These are phyloP conservation scores for Ananas comosus DNA, from an alignment of 176 grass and related monocot genomes.

Conservation along the genomic window DNA sequence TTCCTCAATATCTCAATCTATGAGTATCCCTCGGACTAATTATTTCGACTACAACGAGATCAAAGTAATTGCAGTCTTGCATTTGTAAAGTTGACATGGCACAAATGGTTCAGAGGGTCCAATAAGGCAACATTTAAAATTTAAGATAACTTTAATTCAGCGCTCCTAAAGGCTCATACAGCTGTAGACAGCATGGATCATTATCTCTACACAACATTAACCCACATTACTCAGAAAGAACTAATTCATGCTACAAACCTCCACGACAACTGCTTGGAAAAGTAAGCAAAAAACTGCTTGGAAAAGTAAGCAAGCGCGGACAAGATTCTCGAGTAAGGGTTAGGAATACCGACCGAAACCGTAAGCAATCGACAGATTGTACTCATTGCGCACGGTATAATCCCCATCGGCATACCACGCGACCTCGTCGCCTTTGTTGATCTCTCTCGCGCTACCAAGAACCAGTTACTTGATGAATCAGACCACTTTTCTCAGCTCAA, in stretches of 20 bases:
- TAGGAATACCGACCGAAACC: constrained; percentile 69
- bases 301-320: not conserved
- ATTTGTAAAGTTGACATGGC: too few species aligned
- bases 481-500: not conserved
- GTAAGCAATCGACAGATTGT: constrained; percentile 68
- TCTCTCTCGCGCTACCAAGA: constrained; percentile 62
- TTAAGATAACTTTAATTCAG: too few species aligned
- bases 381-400: constrained; percentile 84
- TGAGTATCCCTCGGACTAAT: too few species aligned
- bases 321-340: not conserved
- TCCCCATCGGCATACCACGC: constrained; percentile 92
- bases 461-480: constrained; percentile 1
- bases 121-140: too few species aligned
- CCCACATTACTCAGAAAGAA: too few species aligned
- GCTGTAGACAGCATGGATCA: too few species aligned
- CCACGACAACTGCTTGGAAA: not conserved
- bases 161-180: too few species aligned
- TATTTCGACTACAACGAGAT: too few species aligned
- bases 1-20: too few species aligned
- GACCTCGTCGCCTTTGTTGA: constrained; percentile 94
- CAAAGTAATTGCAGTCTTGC: too few species aligned
- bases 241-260: not conserved
- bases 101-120: too few species aligned
- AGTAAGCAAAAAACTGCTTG: not conserved
- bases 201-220: too few species aligned